Conservation (phyloP, 2,329 filamentous ascomycete species). For the Claviceps purpurea region DNA sequence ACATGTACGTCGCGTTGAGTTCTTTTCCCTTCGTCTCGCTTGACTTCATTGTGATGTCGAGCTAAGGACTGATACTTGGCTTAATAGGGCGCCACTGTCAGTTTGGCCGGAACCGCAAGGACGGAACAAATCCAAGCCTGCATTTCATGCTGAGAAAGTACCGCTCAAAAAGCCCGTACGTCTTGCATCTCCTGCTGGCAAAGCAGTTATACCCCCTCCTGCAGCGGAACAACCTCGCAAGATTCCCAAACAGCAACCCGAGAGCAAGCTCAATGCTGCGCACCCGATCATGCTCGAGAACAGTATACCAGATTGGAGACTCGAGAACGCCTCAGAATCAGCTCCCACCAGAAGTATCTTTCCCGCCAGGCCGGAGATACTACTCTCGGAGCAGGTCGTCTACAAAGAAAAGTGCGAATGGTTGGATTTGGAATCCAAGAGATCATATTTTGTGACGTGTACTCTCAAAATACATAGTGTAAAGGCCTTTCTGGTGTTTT, state of each 20-base stretch:
- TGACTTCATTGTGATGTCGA: not conserved
- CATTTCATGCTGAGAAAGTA: not conserved
- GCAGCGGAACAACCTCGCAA: not conserved
- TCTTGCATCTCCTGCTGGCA: not conserved
- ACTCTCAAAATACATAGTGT: conserved; percentile 10
- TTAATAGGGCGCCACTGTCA: conserved; percentile 7
- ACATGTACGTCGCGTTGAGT: conserved; percentile 5
- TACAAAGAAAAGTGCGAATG: conserved; percentile 9
- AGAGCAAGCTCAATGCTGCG: not conserved
- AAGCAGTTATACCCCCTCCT: not conserved
- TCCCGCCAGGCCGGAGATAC: not conserved
- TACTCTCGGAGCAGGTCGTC: conserved; percentile 7
- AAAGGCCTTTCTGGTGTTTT: conserved; percentile 11
- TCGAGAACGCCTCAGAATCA: not conserved
- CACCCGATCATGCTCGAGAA: not conserved
- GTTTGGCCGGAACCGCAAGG: conserved; percentile 1
- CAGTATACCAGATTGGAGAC: not conserved
- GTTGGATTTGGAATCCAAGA: conserved; percentile 4
- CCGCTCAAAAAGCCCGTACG: not conserved
- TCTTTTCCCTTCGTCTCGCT: not conserved
- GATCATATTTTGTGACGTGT: conserved; percentile 6
- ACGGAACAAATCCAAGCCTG: not conserved
- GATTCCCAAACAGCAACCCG: not conserved
- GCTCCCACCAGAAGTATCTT: not conserved
- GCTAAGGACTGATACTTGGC: not conserved